Conservation (phyloP, 805 yeast genomes). For the Sporopachydermia quercuum region DNA sequence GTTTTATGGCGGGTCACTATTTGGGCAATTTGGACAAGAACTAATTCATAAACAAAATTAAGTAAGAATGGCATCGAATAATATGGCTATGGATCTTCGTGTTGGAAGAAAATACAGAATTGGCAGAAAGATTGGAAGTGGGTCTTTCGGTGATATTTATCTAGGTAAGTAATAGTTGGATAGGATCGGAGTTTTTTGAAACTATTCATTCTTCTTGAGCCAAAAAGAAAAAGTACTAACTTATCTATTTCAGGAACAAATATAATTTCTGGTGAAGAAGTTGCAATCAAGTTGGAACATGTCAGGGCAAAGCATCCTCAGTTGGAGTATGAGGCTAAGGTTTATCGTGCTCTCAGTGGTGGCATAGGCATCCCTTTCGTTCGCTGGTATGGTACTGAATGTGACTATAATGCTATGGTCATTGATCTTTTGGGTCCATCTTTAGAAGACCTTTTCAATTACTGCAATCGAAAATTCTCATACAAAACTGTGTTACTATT, state of each 20-base stretch:
- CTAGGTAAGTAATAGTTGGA: conserved; percentile 31
- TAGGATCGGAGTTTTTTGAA: no score
- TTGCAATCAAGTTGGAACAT: conserved; percentile 88
- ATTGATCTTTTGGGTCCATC: conserved; percentile 93
- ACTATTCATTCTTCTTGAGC: no score
- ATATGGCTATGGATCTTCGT: conserved; percentile 46
- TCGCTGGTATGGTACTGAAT: conserved; percentile 93
- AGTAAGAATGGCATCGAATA: no score
- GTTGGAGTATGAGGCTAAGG: conserved; percentile 91
- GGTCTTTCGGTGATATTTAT: conserved; percentile 95
- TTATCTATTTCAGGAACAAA: conserved; percentile 46
- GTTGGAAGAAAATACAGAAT: conserved; percentile 90
- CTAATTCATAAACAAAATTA: no score
- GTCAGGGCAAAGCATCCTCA: conserved; percentile 91
- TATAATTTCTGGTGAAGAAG: conserved; percentile 92
- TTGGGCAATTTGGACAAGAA: no score
- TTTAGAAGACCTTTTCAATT: conserved; percentile 87
- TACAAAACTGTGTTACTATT: conserved; percentile 83
- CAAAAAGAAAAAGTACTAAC: no score
- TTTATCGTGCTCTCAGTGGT: conserved; percentile 85
- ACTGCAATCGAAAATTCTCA: conserved; percentile 86
- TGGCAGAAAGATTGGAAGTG: conserved; percentile 92
- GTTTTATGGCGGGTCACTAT: no score
- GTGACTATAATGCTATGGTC: conserved; percentile 94
- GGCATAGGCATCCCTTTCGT: conserved; percentile 96